These are phyloP conservation scores for Trichophyton simii DNA, from an alignment of 2,329 filamentous ascomycete genomes.

Conservation along the genomic window DNA sequence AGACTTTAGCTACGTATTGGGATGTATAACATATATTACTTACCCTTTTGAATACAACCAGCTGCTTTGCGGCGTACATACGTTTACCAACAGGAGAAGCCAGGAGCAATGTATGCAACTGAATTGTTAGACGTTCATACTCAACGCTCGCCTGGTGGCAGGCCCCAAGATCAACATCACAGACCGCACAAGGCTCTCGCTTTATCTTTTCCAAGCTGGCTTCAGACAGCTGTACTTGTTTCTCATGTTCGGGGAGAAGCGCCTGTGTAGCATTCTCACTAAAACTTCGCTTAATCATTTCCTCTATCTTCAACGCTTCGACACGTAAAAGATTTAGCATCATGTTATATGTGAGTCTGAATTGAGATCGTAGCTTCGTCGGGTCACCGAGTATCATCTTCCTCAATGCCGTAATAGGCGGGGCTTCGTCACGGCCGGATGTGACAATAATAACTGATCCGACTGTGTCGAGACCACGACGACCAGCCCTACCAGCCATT, in stretches of 20 bases:
- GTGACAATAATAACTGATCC: constrained; percentile 89
- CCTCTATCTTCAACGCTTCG: constrained; percentile 93
- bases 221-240: constrained; percentile 82
- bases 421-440: constrained; percentile 71
- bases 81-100: constrained; percentile 71
- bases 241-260: constrained; percentile 85
- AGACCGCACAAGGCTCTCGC: constrained; percentile 68
- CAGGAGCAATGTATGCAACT: constrained; percentile 65
- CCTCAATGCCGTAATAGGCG: constrained; percentile 66
- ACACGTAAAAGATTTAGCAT: constrained; percentile 90
- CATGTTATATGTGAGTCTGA: constrained; percentile 98
- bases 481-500: constrained; percentile 90
- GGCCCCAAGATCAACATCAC: constrained; percentile 64
- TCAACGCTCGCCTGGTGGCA: constrained; percentile 75
- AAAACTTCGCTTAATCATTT: constrained; percentile 99
- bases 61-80: constrained; percentile 60
- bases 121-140: constrained; percentile 64
- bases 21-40: background rate
- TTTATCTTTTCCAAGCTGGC: constrained; percentile 84
- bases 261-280: constrained; percentile 96
- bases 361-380: constrained; percentile 89
- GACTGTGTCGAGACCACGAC: constrained; percentile 81
- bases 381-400: constrained; percentile 95
- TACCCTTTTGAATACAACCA: constrained; percentile 67
- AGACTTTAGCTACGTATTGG: constrained; percentile 11